These are phyloP conservation scores for Rutstroemia sp. DNA, from an alignment of 2,329 filamentous ascomycete genomes.

Conservation along the genomic window DNA sequence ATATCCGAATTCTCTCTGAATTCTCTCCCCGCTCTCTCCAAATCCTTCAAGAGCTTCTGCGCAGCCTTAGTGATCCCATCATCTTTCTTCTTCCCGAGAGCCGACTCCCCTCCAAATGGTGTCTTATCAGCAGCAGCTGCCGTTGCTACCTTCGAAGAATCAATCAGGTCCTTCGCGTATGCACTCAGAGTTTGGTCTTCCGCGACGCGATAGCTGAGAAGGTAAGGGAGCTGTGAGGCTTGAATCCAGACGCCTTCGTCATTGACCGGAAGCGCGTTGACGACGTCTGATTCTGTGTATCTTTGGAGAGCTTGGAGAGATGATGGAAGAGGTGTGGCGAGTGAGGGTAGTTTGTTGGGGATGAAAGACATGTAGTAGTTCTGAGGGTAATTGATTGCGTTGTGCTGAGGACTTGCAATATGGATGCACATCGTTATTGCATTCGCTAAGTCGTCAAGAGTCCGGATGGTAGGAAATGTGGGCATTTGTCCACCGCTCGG, in stretches of 20 bases:
- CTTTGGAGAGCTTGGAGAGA: conserved; percentile 8
- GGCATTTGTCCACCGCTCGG: conserved; percentile 33
- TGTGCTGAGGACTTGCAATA: conserved; percentile 43
- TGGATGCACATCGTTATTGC: conserved; percentile 46
- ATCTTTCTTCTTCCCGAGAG: background rate
- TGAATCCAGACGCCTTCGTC: conserved; percentile 38
- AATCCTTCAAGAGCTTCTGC: conserved; percentile 2
- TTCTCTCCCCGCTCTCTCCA: background rate
- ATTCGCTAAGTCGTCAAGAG: conserved; percentile 36
- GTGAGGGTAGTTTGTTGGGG: conserved; percentile 35
- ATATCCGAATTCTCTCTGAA: conserved; percentile 3
- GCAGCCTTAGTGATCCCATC: background rate
- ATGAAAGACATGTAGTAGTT: conserved; percentile 44
- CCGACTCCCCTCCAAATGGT: no score
- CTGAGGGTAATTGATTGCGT: conserved; percentile 44
- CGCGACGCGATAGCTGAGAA: conserved; percentile 38
- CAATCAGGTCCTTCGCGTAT: conserved; percentile 1
- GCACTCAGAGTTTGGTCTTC: conserved; percentile 32
- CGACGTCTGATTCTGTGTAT: conserved; percentile 7
- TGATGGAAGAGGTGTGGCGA: conserved; percentile 31
- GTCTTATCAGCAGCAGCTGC: no score
- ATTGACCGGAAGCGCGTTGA: conserved; percentile 35
- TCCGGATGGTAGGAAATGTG: conserved; percentile 37
- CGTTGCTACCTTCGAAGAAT: no score
- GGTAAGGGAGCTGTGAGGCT: conserved; percentile 37